A percentile compares a stretch with the other conserved stretches of the same genome.
phyloP scores from a whole-genome alignment of 1,284 basidiomycete genomes.

The Anthracocystis setariae region DNA sequence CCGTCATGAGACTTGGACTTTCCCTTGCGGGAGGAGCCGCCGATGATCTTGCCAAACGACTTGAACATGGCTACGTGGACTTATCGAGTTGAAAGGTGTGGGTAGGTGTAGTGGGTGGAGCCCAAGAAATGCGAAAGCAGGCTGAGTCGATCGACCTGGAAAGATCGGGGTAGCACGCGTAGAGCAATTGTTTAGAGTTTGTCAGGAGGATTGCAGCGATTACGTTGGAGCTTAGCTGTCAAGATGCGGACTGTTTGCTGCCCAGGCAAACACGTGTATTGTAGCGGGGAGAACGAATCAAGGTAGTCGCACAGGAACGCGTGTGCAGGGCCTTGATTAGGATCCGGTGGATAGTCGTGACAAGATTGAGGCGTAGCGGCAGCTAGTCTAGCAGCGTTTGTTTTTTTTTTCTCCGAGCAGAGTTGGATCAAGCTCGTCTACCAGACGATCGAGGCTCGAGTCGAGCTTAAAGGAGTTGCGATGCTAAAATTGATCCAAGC shows the following conservation, averaged over 20 bases:
- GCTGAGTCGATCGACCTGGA: background rate
- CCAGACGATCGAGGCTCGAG: slow-evolving; percentile 17
- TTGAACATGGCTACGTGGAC: slow-evolving; percentile 59
- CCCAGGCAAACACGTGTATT: background rate
- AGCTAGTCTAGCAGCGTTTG: background rate
- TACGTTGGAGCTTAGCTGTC: background rate
- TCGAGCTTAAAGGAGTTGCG: slow-evolving; percentile 4
- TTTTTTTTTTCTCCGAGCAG: background rate
- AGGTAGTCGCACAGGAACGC: background rate
- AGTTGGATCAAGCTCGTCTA: slow-evolving; percentile 3
- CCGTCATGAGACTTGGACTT: slow-evolving; percentile 55
- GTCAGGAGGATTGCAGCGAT: too few relatives aligned
- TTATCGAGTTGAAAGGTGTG: background rate
- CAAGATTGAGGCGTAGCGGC: background rate
- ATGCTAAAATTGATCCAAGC: slow-evolving; percentile 7
- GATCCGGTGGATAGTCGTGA: background rate
- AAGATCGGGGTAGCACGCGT: too few relatives aligned
- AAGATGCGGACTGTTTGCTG: background rate
- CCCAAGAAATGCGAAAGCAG: background rate
- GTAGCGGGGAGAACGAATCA: background rate
- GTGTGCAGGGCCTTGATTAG: background rate
- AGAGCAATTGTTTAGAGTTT: too few relatives aligned
- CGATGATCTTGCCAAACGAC: slow-evolving; percentile 64
- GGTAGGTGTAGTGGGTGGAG: background rate
- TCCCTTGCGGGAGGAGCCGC: slow-evolving; percentile 61